Evolutionary conservation across 108 stramenopile genomes (phyloP).

Genomic region (Licmophora abbreviata): DNA sequence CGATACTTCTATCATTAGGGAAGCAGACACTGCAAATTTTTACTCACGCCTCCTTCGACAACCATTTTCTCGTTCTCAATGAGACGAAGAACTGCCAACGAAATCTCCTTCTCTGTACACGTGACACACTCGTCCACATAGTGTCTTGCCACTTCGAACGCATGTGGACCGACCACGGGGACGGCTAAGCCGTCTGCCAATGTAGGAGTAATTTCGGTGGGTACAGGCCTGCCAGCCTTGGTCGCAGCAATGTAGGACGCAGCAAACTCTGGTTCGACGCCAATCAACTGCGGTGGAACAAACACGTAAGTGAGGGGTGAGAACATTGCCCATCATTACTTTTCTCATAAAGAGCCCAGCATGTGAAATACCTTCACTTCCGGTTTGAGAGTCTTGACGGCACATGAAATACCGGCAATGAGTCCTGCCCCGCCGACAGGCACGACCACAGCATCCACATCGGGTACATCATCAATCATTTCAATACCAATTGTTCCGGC

Average conservation of each 20-base stretch:
- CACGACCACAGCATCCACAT: conserved; percentile 88
- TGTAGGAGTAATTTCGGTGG: conserved; percentile 57
- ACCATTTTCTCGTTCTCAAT: conserved; percentile 95
- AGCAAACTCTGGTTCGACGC: conserved; percentile 91
- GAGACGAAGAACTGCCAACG: conserved; percentile 86
- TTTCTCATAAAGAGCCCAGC: neutral
- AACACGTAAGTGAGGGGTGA: neutral
- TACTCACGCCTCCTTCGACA: conserved; percentile 89
- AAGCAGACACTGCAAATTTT: too few relatives aligned
- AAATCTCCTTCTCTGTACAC: conserved; percentile 79
- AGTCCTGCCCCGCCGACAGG: conserved; percentile 96
- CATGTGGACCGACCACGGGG: conserved; percentile 84
- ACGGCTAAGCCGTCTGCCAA: conserved; percentile 96
- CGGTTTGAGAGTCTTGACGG: conserved; percentile 91
- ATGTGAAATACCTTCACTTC: conserved; percentile 42
- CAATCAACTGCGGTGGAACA: conserved; percentile 46
- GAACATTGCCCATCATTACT: neutral
- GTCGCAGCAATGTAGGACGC: conserved; percentile 90
- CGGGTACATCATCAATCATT: conserved; percentile 91
- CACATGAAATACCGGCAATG: conserved; percentile 89
- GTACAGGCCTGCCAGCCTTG: conserved; percentile 66
- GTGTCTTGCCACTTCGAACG: conserved; percentile 83
- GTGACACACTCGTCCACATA: conserved; percentile 86
- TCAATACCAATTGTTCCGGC: conserved; percentile 98
- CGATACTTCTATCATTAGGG: too few relatives aligned